These are phyloP conservation scores for Trichophyton verrucosum DNA, from an alignment of 2,329 filamentous ascomycete genomes.

Conservation along the genomic window DNA sequence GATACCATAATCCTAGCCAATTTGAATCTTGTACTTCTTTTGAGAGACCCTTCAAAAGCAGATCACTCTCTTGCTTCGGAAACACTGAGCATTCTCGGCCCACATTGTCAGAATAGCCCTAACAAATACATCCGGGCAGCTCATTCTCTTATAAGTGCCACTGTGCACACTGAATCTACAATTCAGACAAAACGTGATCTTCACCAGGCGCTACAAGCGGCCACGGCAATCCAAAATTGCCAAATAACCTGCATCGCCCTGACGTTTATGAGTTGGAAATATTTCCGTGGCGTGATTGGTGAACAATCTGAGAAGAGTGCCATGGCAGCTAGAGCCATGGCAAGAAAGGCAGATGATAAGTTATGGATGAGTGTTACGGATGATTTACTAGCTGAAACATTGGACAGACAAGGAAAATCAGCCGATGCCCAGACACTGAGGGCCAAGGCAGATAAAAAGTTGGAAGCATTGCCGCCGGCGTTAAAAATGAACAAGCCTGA, in stretches of 20 bases:
- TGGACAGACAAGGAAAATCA: conserved; percentile 57
- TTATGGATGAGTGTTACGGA: conserved; percentile 72
- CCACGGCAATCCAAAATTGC: conserved; percentile 57
- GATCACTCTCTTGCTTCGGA: conserved; percentile 47
- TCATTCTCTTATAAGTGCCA: conserved; percentile 62
- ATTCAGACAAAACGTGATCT: conserved; percentile 69
- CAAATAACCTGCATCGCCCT: conserved; percentile 74
- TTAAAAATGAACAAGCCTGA: conserved; percentile 20
- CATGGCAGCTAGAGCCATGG: conserved; percentile 54
- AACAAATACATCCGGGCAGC: conserved; percentile 67
- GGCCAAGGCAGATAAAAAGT: conserved; percentile 34
- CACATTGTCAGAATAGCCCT: conserved; percentile 54
- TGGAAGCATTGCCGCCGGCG: conserved; percentile 26
- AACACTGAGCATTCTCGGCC: conserved; percentile 54
- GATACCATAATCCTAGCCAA: conserved; percentile 52
- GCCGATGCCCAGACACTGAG: conserved; percentile 38
- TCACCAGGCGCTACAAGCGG: conserved; percentile 56
- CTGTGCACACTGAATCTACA: conserved; percentile 54
- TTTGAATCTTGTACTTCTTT: conserved; percentile 60
- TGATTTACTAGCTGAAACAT: conserved; percentile 62
- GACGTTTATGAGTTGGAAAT: conserved; percentile 69
- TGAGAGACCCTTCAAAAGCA: conserved; percentile 49
- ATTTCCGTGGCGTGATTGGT: conserved; percentile 72
- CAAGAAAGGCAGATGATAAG: conserved; percentile 55
- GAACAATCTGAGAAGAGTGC: conserved; percentile 68